Base-by-base conservation (phyloP, 139 green algal species). In the Coelastrella sp. region DNA sequence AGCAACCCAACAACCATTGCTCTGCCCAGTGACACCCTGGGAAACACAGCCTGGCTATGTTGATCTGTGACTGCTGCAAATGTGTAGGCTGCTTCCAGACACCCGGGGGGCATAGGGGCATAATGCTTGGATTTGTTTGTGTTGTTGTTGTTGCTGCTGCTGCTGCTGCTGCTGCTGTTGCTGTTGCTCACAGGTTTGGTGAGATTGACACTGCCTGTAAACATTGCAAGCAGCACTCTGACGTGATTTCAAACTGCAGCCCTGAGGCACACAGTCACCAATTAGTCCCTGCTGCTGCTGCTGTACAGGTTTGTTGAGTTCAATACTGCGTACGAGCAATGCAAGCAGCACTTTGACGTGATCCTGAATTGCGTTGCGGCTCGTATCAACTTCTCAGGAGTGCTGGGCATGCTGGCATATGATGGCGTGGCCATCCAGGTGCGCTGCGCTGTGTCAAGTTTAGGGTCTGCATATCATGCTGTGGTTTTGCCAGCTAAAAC, bases 401-500 rank as follows among this genome's bases (percentile, higher is more conserved):
- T 93, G 20, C 83, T 95, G 73, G 71, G 47, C 5, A 78, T 93
- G 89, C 92, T 95, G 7, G 23, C 57, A 8, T 87, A 89, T 64
- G 86, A 93, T 68, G 92, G 92, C 59, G 89, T 84, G 7, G 65
- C 92, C 22, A 83, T 95, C 54, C 92, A 95, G 92, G 92, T 94
- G 22, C 61, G 20, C 22, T 77, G 71, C 14, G 32, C 32, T 47
- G 32, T 47, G 32, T 47, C 32, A 47, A 47, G 32, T 47, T 47
- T 23, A 19, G 11, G 11, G 61, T 71, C 10, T 19, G 61, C 61
- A 71, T 71, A 71, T 71, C 61, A 13, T 71, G 32, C 32, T 47
- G 32, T 47, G 32, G 32, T 47, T 47, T 47, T 47, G 32, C 32
- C 32, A 47, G 32, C 32, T 47, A 2, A 47, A 47, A 47, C 32